phyloP scores from a whole-genome alignment of 805 yeast genomes.

The Starmerella bombicola region DNA sequence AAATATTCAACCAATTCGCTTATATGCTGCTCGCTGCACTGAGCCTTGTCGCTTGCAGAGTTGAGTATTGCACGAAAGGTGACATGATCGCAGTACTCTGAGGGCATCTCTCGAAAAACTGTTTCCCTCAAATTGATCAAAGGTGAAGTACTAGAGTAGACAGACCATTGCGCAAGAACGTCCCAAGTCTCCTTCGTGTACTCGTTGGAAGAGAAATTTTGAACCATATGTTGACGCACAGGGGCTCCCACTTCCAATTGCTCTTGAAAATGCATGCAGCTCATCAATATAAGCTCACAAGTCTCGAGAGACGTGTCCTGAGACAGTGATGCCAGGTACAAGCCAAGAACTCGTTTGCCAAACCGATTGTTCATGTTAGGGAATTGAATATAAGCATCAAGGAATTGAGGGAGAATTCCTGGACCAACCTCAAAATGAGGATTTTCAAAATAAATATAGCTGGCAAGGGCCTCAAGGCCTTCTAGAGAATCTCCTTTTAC shows the following conservation, averaged over 20 bases:
- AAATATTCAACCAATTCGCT: constrained; percentile 25
- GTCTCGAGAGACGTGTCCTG: constrained; percentile 18
- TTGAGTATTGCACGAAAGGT: constrained; percentile 23
- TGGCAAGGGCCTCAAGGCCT: constrained; percentile 9
- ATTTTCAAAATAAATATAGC: constrained; percentile 10
- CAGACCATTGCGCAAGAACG: constrained; percentile 28
- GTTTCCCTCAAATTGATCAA: constrained; percentile 6
- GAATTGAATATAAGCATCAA: constrained; percentile 21
- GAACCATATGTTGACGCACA: constrained; percentile 6
- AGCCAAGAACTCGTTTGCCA: constrained; percentile 16
- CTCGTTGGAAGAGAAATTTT: constrained; percentile 7
- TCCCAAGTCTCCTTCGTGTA: constrained; percentile 30
- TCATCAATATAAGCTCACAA: constrained; percentile 24
- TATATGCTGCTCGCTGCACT: constrained; percentile 22
- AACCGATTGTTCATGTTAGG: constrained; percentile 1
- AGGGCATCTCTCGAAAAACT: constrained; percentile 17
- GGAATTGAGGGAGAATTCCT: constrained; percentile 14
- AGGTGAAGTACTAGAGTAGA: constrained; percentile 17
- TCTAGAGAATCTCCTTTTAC: neutral
- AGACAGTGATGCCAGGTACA: constrained; percentile 7
- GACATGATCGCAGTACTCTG: constrained; percentile 20
- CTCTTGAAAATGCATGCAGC: constrained; percentile 24
- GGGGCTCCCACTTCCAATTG: constrained; percentile 9
- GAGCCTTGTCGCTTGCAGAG: constrained; percentile 24
- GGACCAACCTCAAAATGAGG: constrained; percentile 14